Conservation (phyloP, 352 stramenopile species). For the Globisporangium takayamanum region DNA sequence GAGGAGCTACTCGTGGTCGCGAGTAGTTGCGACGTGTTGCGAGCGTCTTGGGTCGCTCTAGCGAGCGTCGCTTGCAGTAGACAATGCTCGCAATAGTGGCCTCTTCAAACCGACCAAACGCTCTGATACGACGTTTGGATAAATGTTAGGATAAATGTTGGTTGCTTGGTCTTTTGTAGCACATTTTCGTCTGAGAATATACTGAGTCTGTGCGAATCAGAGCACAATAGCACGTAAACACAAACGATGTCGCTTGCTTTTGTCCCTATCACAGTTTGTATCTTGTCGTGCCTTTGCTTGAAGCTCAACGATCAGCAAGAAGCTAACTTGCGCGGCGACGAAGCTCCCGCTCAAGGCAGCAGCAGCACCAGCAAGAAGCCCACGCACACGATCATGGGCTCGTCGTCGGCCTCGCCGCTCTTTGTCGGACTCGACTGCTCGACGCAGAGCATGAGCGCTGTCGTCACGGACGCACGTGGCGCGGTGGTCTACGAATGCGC, state of each 20-base stretch:
- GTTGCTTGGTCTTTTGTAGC: too few relatives aligned
- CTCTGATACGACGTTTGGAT: background rate
- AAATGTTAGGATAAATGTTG: background rate
- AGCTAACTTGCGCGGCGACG: background rate
- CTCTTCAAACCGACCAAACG: background rate
- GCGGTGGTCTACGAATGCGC: conserved; percentile 42
- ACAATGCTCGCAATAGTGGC: background rate
- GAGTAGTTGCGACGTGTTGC: background rate
- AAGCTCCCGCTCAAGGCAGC: background rate
- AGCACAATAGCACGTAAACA: too few relatives aligned
- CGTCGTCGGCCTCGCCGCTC: conserved; percentile 11
- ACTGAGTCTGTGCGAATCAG: too few relatives aligned
- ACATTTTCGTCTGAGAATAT: too few relatives aligned
- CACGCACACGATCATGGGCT: background rate
- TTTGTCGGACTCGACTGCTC: conserved; percentile 77
- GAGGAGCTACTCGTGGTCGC: conserved; percentile 1
- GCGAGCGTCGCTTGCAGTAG: background rate
- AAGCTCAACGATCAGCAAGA: too few relatives aligned
- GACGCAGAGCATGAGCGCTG: conserved; percentile 79
- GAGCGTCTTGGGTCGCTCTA: background rate
- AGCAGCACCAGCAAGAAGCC: background rate
- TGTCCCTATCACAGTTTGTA: too few relatives aligned
- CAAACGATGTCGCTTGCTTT: too few relatives aligned
- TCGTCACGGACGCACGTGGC: conserved; percentile 38
- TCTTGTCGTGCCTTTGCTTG: too few relatives aligned